Conservation (phyloP, 192 early-diverging fungal genomes). For the Mortierella antarctica region DNA sequence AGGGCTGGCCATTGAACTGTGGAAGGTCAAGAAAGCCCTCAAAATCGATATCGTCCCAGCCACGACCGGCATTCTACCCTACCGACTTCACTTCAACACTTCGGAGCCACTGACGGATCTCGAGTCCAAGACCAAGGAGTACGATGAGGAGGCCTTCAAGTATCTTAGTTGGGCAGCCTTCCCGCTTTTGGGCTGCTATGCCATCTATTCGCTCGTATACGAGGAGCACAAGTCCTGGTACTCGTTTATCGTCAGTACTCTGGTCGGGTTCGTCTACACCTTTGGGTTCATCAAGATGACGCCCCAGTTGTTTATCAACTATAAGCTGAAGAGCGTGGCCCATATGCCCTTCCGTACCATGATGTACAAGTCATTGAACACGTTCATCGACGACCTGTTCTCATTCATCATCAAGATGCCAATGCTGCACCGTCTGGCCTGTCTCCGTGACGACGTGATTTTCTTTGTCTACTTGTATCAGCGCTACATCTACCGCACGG, state of each 20-base stretch:
- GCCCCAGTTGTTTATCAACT: slow-evolving; percentile 93
- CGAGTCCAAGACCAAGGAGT: slow-evolving; percentile 70
- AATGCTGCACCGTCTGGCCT: slow-evolving; percentile 85
- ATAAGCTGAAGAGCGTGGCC: slow-evolving; percentile 84
- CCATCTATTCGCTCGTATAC: slow-evolving; percentile 83
- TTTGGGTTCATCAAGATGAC: slow-evolving; percentile 89
- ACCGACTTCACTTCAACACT: slow-evolving; percentile 43
- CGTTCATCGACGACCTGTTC: slow-evolving; percentile 89
- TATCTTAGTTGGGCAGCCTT: slow-evolving; percentile 84
- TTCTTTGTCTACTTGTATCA: slow-evolving; percentile 92
- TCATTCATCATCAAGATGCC: slow-evolving; percentile 97
- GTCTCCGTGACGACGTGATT: slow-evolving; percentile 87
- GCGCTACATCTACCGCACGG: slow-evolving; percentile 82
- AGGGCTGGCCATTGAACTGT: slow-evolving; percentile 86
- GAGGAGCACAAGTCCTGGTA: slow-evolving; percentile 95
- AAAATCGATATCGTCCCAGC: slow-evolving; percentile 65
- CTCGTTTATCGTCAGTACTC: slow-evolving; percentile 82
- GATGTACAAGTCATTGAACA: slow-evolving; percentile 87
- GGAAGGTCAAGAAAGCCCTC: slow-evolving; percentile 92
- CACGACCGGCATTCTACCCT: slow-evolving; percentile 34
- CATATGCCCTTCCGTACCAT: slow-evolving; percentile 96
- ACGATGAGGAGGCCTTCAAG: slow-evolving; percentile 82
- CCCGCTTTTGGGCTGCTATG: slow-evolving; percentile 83
- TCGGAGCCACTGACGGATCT: slow-evolving; percentile 56
- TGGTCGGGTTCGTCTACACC: slow-evolving; percentile 92